Conservation (phyloP, 2,329 filamentous ascomycete species). For the Meredithiella fracta region DNA sequence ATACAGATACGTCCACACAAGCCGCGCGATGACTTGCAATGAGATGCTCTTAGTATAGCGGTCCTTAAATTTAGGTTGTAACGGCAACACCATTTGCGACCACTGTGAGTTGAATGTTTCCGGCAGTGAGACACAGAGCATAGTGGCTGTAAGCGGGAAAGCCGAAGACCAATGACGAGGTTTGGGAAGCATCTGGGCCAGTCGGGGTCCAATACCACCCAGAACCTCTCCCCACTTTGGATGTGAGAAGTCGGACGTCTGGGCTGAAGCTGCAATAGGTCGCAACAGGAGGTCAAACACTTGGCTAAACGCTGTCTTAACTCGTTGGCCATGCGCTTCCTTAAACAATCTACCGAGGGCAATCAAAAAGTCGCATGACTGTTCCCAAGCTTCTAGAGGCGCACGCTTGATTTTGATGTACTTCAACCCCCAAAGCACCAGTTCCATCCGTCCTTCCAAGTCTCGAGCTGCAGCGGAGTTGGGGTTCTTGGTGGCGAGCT, state of each 20-base stretch:
- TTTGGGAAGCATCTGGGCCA: slow-evolving; percentile 76
- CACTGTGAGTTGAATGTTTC: slow-evolving; percentile 77
- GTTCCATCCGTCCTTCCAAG: slow-evolving; percentile 64
- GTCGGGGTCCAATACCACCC: slow-evolving; percentile 56
- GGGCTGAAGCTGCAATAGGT: slow-evolving; percentile 69
- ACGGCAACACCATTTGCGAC: slow-evolving; percentile 61
- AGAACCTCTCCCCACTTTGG: slow-evolving; percentile 80
- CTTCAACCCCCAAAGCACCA: slow-evolving; percentile 82
- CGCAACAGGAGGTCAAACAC: slow-evolving; percentile 75
- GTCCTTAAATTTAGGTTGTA: slow-evolving; percentile 75
- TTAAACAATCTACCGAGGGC: slow-evolving; percentile 68
- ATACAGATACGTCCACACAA: slow-evolving; percentile 91
- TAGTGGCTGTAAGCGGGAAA: slow-evolving; percentile 72
- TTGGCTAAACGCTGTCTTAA: slow-evolving; percentile 91
- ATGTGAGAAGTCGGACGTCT: slow-evolving; percentile 56
- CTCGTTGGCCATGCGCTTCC: slow-evolving; percentile 67
- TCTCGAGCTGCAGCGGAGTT: slow-evolving; percentile 41
- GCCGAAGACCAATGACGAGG: slow-evolving; percentile 81
- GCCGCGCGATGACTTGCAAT: slow-evolving; percentile 72
- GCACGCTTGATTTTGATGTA: slow-evolving; percentile 63
- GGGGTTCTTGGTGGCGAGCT: slow-evolving; percentile 54
- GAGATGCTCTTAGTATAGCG: slow-evolving; percentile 60
- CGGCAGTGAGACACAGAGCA: slow-evolving; percentile 74
- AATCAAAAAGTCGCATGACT: slow-evolving; percentile 77
- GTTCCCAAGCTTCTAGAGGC: slow-evolving; percentile 61